phyloP scores from a whole-genome alignment of 2,329 filamentous ascomycete genomes.

The Colletotrichum gigasporum region DNA sequence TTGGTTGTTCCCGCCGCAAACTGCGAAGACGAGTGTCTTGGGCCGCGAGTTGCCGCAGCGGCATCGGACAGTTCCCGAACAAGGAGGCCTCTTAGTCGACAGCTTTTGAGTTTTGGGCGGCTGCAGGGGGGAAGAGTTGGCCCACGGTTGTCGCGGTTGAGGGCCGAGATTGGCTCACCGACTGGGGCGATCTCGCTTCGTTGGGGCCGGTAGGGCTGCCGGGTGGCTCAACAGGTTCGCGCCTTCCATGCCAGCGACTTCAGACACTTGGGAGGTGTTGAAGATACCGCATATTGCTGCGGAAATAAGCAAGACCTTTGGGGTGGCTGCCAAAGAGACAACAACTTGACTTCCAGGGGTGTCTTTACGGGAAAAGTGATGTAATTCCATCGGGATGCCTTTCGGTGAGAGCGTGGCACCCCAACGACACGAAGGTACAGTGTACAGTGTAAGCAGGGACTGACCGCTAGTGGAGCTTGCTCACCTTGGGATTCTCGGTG shows the following conservation, averaged over 20 bases:
- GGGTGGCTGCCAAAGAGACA: conserved; percentile 5
- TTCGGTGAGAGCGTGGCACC: conserved; percentile 14
- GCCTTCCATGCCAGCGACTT: not conserved
- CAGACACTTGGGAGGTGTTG: conserved; percentile 2
- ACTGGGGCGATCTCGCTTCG: conserved; percentile 17
- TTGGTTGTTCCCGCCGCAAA: not conserved
- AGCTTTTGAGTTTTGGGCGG: no score
- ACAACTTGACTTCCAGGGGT: not conserved
- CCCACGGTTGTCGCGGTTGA: conserved; percentile 11
- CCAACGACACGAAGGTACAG: not conserved
- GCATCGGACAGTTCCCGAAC: not conserved
- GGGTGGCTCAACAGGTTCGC: conserved; percentile 25
- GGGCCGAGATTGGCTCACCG: conserved; percentile 19
- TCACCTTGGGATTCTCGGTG: not conserved
- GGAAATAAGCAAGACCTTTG: not conserved
- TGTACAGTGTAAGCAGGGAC: no score
- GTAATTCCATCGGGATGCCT: conserved; percentile 20
- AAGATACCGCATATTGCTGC: not conserved
- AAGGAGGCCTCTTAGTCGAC: conserved; percentile 2
- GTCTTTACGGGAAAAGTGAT: not conserved
- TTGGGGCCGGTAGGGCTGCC: conserved; percentile 25
- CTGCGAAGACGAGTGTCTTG: conserved; percentile 13
- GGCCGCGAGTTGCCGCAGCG: conserved; percentile 16
- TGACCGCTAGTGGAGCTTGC: not conserved
- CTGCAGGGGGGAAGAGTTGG: not conserved